Conservation (phyloP, 441 rosid genomes). For the Pelargonium citronellum region DNA sequence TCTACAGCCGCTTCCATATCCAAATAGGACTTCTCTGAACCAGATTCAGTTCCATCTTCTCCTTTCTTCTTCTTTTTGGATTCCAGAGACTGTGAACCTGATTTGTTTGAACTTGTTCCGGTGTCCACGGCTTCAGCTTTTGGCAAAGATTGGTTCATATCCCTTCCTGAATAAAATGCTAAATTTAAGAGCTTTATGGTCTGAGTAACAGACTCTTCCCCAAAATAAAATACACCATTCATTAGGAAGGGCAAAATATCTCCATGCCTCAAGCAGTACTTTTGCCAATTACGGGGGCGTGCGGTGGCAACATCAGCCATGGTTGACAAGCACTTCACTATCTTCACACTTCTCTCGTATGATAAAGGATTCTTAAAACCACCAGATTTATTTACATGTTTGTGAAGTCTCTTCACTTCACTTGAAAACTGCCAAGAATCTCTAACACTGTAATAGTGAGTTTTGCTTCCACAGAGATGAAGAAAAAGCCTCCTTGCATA, state of each 20-base stretch:
- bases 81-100: conserved; percentile 62
- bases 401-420: conserved; percentile 82
- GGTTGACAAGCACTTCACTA: conserved; percentile 86
- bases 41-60: conserved; percentile 88
- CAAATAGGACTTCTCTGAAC: conserved; percentile 75
- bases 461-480: conserved; percentile 98
- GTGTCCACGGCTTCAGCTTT: conserved; percentile 72
- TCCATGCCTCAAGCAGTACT: conserved; percentile 87
- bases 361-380: conserved; percentile 83
- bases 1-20: conserved; percentile 92
- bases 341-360: conserved; percentile 95
- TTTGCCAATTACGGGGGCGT: conserved; percentile 99
- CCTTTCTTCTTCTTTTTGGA: conserved; percentile 95
- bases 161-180: conserved; percentile 96
- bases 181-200: conserved; percentile 84
- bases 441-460: conserved; percentile 92
- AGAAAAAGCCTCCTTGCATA: conserved; percentile 98
- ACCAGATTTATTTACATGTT: conserved; percentile 89
- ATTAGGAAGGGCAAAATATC: conserved; percentile 82
- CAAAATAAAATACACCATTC: conserved; percentile 77
- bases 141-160: conserved; percentile 53
- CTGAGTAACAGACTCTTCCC: conserved; percentile 95
- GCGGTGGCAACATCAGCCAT: conserved; percentile 95
- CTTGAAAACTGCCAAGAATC: conserved; percentile 98
- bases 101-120: conserved; percentile 59